Base-by-base conservation (phyloP, 805 yeast species). In the Tetrapisispora pingtungensis region DNA sequence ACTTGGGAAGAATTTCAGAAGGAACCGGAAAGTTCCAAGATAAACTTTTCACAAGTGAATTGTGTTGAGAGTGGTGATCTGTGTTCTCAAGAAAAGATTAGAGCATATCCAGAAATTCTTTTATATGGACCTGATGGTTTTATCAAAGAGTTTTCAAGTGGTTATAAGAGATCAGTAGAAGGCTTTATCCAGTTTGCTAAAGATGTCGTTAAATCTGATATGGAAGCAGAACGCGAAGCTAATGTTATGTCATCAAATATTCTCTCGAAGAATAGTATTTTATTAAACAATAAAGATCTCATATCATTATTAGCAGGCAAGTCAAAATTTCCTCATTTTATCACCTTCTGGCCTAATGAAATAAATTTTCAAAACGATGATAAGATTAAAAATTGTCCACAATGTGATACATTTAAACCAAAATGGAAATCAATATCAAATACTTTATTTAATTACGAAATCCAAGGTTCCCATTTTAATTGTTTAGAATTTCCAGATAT, bases 41-140 rank as follows among this genome's bases (percentile, higher is more conserved):
- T 81, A 14, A 69, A 69, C 18, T 74, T 88, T 72, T 71, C 77
- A 46, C 90, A 84, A 57, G 95, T 93, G 31, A 79, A 93, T 63
- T 93, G 98, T 66, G 74, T 84, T 8, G 85, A 77, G 39, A 74
- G 81, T 56, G 96, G 95, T 12, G 97, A 90, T 59, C 68, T 93
- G 43, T 93, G 98, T 64, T 69, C 65, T 8, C 67, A 78, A 20
- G 84, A 85, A 62, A 71, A 72, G 3, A 74, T 90, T 45, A 53
- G 46, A 17, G 73, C 68, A n/a, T 89, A 75, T 59, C 98, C 98
- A 6, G 67, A 73, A 18, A 64, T 90, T 33, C 69, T 82, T 44
- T 68, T 90, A 8, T 89, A 83, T 64, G 78, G 78, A 1, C 82
- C 87, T 0, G 64, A 66, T 20, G 76, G 75, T 43, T 58, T 55